These are phyloP conservation scores for Malania oleifera DNA, from an alignment of 164 flowering plant species.

Conservation along the genomic window DNA sequence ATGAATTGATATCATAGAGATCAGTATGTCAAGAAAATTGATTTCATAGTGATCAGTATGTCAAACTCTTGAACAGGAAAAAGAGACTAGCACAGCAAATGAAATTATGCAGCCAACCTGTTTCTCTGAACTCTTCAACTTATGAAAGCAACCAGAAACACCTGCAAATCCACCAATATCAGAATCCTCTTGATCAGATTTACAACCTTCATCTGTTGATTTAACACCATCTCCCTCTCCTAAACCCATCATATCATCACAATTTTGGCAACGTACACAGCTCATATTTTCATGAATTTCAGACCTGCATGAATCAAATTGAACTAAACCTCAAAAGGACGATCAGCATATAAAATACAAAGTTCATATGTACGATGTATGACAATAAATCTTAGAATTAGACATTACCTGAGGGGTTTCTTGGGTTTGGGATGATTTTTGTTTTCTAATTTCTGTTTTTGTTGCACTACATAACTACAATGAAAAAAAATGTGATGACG, in stretches of 20 bases:
- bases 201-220: constrained; percentile 14
- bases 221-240: constrained; percentile 21
- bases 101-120: constrained; percentile 44
- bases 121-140: constrained; percentile 66
- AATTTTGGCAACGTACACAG: constrained; percentile 66
- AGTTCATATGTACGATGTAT: no score
- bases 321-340: not conserved
- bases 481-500: no score
- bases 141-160: constrained; percentile 62
- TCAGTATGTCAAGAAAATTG: not conserved
- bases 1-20: no score
- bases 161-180: constrained; percentile 95
- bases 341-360: no score
- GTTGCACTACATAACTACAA: no score
- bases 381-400: no score
- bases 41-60: not conserved
- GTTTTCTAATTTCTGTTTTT: no score
- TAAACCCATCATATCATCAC: constrained; percentile 12
- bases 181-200: constrained; percentile 26
- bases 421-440: no score
- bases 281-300: constrained; percentile 92
- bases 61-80: not conserved
- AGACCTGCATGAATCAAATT: constrained; percentile 44
- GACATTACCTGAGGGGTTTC: no score
- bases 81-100: not conserved